A percentile compares a stretch with the other conserved stretches of the same genome.
phyloP scores from a whole-genome alignment of 352 stramenopile genomes.

The Pythium dissotocum region DNA sequence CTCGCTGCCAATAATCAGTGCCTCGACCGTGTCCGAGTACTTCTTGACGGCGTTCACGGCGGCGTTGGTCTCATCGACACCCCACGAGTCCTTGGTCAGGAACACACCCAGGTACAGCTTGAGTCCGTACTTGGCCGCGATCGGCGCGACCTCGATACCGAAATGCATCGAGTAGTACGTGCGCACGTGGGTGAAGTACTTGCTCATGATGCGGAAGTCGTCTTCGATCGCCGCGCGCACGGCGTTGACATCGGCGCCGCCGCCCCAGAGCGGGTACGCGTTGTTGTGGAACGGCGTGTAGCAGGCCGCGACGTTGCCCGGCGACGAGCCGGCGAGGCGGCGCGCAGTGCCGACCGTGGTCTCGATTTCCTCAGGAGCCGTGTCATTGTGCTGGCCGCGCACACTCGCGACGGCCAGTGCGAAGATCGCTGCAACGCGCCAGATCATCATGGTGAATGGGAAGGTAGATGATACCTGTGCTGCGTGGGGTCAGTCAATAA shows the following conservation, averaged over 20 bases:
- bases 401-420: not conserved
- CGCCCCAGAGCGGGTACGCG: slow-evolving; percentile 46
- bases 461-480: not conserved
- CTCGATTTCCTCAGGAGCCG: not conserved
- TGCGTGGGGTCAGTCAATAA: not conserved
- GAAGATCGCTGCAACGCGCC: slow-evolving; percentile 1
- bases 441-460: not conserved
- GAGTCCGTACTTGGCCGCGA: slow-evolving; percentile 47
- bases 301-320: slow-evolving; percentile 42
- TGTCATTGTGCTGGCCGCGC: slow-evolving; percentile 4
- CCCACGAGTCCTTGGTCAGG: slow-evolving; percentile 48
- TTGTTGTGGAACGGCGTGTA: slow-evolving; percentile 58
- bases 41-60: slow-evolving; percentile 44
- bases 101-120: slow-evolving; percentile 62
- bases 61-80: slow-evolving; percentile 40
- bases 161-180: slow-evolving; percentile 66
- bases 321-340: slow-evolving; percentile 2
- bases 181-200: slow-evolving; percentile 52
- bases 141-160: slow-evolving; percentile 44
- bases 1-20: slow-evolving; percentile 52
- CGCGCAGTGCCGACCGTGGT: not conserved
- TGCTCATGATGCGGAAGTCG: slow-evolving; percentile 45
- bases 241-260: not conserved
- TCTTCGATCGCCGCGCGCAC: slow-evolving; percentile 31
- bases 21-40: slow-evolving; percentile 44